phyloP scores from a whole-genome alignment of 148 eudicot genomes.

The Salicornia ramosissima region DNA sequence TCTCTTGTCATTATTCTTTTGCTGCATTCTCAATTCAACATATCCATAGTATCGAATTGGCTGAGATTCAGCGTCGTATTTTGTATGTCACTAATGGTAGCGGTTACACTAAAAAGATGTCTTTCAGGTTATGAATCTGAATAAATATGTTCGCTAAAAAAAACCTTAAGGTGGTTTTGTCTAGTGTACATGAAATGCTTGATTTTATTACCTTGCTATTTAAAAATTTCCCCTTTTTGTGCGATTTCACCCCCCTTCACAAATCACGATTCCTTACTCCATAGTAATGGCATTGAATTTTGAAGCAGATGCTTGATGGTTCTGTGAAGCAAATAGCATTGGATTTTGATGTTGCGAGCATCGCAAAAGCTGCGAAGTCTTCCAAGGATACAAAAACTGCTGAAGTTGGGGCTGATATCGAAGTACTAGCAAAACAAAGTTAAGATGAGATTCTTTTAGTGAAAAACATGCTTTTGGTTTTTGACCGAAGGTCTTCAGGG shows the following conservation, averaged over 20 bases:
- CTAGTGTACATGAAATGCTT: not conserved
- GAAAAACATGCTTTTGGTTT: not conserved
- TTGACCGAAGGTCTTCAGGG: not conserved
- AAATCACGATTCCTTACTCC: no score
- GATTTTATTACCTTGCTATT: not conserved
- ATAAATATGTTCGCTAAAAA: no score
- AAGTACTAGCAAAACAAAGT: slow-evolving; percentile 34
- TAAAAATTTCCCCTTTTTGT: not conserved
- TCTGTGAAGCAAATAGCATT: slow-evolving; percentile 63
- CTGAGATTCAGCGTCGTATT: not conserved
- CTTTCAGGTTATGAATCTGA: no score
- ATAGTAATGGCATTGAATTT: not conserved
- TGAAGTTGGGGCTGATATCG: slow-evolving; percentile 90
- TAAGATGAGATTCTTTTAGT: slow-evolving; percentile 1
- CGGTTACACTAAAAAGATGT: not conserved
- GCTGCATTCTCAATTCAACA: not conserved
- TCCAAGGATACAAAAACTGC: slow-evolving; percentile 71
- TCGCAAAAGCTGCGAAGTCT: slow-evolving; percentile 66
- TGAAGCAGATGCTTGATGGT: slow-evolving; percentile 82
- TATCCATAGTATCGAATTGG: not conserved
- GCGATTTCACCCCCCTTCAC: no score
- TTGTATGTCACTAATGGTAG: not conserved
- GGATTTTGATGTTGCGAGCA: slow-evolving; percentile 74
- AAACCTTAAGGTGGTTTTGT: no score
- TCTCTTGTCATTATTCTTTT: not conserved